Conservation (phyloP, 768 basidiomycete species). For the Phylloporus rhodoxanthus region DNA sequence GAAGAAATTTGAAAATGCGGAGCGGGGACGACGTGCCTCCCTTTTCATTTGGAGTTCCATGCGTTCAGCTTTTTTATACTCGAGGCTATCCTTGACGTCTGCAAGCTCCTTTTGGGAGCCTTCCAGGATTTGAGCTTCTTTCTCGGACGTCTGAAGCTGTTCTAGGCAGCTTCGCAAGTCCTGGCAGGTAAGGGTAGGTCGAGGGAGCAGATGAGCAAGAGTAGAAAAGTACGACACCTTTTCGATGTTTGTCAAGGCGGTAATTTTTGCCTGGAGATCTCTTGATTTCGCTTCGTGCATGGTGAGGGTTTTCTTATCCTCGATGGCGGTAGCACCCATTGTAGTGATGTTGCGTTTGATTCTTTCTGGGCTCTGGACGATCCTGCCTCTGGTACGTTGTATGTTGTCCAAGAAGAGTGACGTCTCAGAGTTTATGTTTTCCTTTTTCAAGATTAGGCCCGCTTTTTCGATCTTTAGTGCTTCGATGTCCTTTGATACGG, state of each 20-base stretch:
- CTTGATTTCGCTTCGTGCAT: constrained; percentile 68
- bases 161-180: constrained; percentile 68
- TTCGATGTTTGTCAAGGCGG: constrained; percentile 66
- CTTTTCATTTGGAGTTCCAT: constrained; percentile 61
- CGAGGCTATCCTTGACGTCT: constrained; percentile 62
- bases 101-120: constrained; percentile 59
- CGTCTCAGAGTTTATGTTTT: constrained; percentile 57
- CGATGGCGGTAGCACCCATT: constrained; percentile 62
- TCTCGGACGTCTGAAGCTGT: constrained; percentile 69
- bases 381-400: constrained; percentile 58
- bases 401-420: constrained; percentile 55
- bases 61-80: constrained; percentile 68
- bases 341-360: constrained; percentile 74
- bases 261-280: constrained; percentile 71
- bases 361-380: constrained; percentile 89
- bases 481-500: constrained; percentile 60
- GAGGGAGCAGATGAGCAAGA: neutral
- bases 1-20: neutral
- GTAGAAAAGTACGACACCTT: constrained; percentile 42
- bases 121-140: constrained; percentile 60
- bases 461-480: constrained; percentile 68
- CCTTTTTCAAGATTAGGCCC: constrained; percentile 59
- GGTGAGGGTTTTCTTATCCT: constrained; percentile 64
- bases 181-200: constrained; percentile 31
- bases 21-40: constrained; percentile 44